Base-by-base conservation (phyloP, 169 alveolate genomes). In the Cryptosporidium muris region DNA sequence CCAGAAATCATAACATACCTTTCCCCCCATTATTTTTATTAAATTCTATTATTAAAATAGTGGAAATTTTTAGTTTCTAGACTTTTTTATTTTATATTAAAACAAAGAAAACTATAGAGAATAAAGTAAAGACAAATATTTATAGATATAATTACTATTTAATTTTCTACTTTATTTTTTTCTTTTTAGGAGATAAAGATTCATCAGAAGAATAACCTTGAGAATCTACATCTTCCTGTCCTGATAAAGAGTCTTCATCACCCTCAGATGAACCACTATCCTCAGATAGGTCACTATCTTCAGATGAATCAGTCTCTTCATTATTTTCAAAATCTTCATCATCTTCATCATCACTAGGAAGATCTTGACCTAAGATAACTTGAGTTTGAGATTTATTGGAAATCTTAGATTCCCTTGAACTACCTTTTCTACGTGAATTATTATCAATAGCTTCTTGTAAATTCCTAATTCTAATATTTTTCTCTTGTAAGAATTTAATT, bases 221-320 rank as follows among this genome's bases (percentile, higher is more conserved):
- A 25, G 0, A 25, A 25, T 25, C 25, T 25, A 25, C 25, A 25
- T 25, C 25, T 25, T 25, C 25, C 25, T 25, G 25, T 25, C 25
- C 25, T 25, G 25, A 25, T 25, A 25, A 25, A 25, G 25, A 25
- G 5, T 91, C 95, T 2, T 80, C 92, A 36, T 93, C 96, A 1
- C 89, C 95, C 5, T 91, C 96, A 12, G 94, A 95, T 48, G 91
- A 96, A 37, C 90, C 94, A n/a, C 89, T 96, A 7, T 91, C 94
- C 1, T 88, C 94, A 37, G 82, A 93, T n/a, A 91, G 88, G 51
- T 91, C 92, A 25, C 90, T 93, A 37, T 88, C 68, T 34, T 80
- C 82, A 6, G 89, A 89, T 4, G 82, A 90, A 36, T 92, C 92
- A 34, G 95, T 91, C 51, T 92, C 98, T 38, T 92, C 95, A 6